Base-by-base conservation (phyloP, 2,329 filamentous ascomycete species). In the Xylaria polymorpha region DNA sequence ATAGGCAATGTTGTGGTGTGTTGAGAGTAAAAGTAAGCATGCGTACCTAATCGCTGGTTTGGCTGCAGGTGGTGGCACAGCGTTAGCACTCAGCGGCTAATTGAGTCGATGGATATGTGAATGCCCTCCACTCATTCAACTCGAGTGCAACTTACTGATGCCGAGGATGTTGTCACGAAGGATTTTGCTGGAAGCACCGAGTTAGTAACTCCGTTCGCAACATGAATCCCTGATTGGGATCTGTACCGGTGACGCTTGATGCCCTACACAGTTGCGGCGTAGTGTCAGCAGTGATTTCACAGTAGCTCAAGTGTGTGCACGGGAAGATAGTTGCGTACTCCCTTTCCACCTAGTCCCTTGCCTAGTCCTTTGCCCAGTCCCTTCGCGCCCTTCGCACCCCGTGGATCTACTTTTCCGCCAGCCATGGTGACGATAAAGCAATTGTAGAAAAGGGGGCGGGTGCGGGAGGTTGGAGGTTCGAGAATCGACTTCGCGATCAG, bases 11-110 rank as follows among this genome's bases (percentile, higher is more conserved):
- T 18, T 58, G 20, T 37, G 15, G 48, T 15, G 20, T 20, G 7
- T 25, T 12, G 44, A 44, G 50, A 22, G 35, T 12, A 25, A 18
- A n/a, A n/a, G n/a, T n/a, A 43, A 66, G 18, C 25, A 15, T 37
- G 74, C 79, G 56, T 79, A 88, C 86, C 86, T 79, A 59, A 88
- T 88, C 15, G 83, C 85, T 5, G 83, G 82, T 70, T 88, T 88
- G 1, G 86, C 87, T 87, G 64, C 46, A 64, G 46, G 56, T 39
- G 46, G 56, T 39, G 60, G 56, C 43, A 50, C 22, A 44, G 39
- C 10, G 63, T 75, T 71, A 77, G 72, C 50, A 22, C n/a, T 43
- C 48, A 32, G 43, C 4, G 8, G 39, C 37, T 35, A 61, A 51
- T 39, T 39, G 39, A 8, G 43, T 29, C 7, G 6, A 15, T 44